phyloP scores from a whole-genome alignment of 2,329 filamentous ascomycete species.

The Calycina herbarum region DNA sequence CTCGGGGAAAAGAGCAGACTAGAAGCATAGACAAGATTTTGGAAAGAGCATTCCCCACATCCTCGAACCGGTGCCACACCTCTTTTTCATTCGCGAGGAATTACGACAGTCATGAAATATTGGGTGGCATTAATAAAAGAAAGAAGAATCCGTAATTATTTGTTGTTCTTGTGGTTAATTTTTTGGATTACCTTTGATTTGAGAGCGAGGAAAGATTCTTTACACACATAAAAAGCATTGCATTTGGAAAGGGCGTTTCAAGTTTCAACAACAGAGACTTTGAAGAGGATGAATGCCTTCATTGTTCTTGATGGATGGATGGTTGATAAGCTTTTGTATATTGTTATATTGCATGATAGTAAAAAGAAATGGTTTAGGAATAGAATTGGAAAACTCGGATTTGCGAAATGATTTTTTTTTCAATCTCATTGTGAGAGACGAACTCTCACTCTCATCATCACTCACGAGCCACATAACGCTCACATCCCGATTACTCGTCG shows the following conservation, averaged over 20 bases:
- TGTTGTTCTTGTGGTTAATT: neutral
- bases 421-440: neutral
- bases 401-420: neutral
- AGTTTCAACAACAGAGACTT: conserved; percentile 5
- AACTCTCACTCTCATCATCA: too few species aligned
- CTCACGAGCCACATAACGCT: neutral
- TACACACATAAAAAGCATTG: neutral
- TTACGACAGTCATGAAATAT: neutral
- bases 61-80: neutral
- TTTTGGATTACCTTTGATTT: neutral
- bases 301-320: conserved; percentile 5
- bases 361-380: neutral
- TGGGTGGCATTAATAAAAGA: conserved; percentile 3
- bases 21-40: neutral
- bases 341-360: conserved; percentile 4
- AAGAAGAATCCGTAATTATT: conserved; percentile 3
- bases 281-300: neutral
- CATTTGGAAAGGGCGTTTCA: conserved; percentile 1
- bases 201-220: neutral
- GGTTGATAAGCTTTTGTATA: neutral
- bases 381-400: neutral
- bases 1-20: conserved; percentile 33
- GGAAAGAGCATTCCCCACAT: neutral
- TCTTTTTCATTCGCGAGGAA: neutral
- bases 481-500: neutral